Evolutionary conservation across 225 moss, liverwort and hornwort species (phyloP), one percentile per base, ranked within the genome.

Genomic region (Polytrichum commune): DNA sequence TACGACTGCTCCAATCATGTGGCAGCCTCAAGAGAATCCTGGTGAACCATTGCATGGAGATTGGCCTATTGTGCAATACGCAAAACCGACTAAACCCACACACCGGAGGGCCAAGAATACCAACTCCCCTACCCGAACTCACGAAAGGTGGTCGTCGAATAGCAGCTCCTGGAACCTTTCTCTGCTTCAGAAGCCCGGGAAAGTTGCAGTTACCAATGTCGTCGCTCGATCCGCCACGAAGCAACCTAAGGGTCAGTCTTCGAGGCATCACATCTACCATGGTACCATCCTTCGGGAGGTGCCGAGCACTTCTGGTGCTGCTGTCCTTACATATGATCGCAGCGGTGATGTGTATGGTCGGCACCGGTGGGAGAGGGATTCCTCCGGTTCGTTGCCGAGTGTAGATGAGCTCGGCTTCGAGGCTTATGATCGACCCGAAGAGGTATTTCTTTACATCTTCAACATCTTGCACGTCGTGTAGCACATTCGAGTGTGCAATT

Each of bases 111-210:
- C 77, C 1, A 27, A 73, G 18, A 76, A 70, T 6, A 67, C 81
- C 16, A 76, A 65, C 9, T 80, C 88, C 7, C 71, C 88, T 4
- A 75, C 70, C 7, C 67, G 77, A 18, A 78, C 82, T 5, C 67
- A 85, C 18, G 88, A 88, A 76, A 71, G 88, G 71, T 88, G 88
- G 88, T 88, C 88, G 23, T 88, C 88, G 0, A 82, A 85, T 55
- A 88, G 88, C 66, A 88, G 78, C 54, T 88, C 88, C 5, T 88
- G 88, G 88, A 88, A 88, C 28, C 66, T 88, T 25, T 88, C 88
- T 1, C 57, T 88, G 69, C 13, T 84, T 19, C 77, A 84, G 22
- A 88, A 84, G 27, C 72, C 88, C 3, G 58, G 22, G n/a, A 82
- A 80, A 55, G 71, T 71, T 23, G 80, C 80, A 0, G 80, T 78